Percentiles rank a stretch among this genome's conserved stretches.
Conservation (phyloP, 179 eudicot genomes). For the Beta lomatogona region DNA sequence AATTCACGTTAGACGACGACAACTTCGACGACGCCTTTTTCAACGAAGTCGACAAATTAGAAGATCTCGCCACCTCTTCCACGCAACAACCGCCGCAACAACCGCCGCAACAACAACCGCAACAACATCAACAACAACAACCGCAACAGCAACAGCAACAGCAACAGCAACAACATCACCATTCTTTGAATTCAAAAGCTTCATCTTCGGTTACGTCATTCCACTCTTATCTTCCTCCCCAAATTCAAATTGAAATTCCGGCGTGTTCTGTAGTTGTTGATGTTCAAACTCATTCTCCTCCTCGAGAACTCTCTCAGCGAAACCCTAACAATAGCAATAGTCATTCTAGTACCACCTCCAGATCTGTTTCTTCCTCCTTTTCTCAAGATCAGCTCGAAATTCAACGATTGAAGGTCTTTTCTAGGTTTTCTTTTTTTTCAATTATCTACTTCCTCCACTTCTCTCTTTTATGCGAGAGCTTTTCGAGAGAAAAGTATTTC, state of each 20-base stretch:
- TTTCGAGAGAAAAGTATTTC: no score
- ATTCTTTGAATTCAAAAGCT: neutral
- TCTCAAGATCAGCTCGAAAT: conserved; percentile 37
- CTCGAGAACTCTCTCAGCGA: conserved; percentile 74
- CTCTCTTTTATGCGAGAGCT: no score
- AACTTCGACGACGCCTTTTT: conserved; percentile 31
- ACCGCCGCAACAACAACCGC: conserved; percentile 4
- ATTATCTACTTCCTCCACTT: no score
- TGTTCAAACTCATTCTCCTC: conserved; percentile 60
- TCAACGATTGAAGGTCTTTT: conserved; percentile 54
- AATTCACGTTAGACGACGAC: conserved; percentile 32
- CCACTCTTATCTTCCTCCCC: conserved; percentile 3
- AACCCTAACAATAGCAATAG: neutral
- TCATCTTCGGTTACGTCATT: neutral
- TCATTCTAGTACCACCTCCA: neutral
- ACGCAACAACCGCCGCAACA: conserved; percentile 15
- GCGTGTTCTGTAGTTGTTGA: conserved; percentile 21
- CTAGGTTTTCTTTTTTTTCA: neutral
- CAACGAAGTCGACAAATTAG: conserved; percentile 25
- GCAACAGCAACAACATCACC: neutral
- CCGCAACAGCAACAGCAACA: neutral
- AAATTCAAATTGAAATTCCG: neutral
- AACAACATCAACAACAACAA: neutral
- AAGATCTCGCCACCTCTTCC: conserved; percentile 15
- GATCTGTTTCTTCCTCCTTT: conserved; percentile 11